Evolutionary conservation across 805 yeast species (phyloP).

Genomic region (Zygotorulaspora sp.): DNA sequence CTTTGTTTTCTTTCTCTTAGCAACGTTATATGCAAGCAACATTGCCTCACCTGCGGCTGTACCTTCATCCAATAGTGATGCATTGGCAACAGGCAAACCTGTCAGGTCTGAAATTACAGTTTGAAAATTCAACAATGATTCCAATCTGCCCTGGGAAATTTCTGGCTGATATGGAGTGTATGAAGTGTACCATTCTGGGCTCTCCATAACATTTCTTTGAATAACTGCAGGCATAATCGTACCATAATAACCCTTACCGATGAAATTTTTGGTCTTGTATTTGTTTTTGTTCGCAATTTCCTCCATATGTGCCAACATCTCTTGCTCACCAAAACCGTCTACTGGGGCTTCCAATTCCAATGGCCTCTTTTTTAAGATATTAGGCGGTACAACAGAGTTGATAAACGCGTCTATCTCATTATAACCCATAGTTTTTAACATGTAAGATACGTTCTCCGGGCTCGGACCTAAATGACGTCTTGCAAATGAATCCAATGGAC

Average conservation of each 20-base stretch:
- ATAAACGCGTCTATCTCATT: conserved; percentile 67
- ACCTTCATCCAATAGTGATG: conserved; percentile 92
- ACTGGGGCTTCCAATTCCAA: conserved; percentile 58
- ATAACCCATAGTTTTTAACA: conserved; percentile 66
- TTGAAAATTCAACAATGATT: conserved; percentile 84
- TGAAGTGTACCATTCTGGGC: conserved; percentile 98
- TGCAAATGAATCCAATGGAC: conserved; percentile 72
- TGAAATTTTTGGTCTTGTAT: conserved; percentile 59
- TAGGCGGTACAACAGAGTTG: conserved; percentile 67
- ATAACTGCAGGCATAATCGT: conserved; percentile 87
- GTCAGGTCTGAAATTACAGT: conserved; percentile 88
- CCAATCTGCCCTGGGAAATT: conserved; percentile 93
- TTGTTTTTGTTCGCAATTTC: conserved; percentile 72
- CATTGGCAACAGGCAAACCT: conserved; percentile 91
- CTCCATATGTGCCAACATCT: conserved; percentile 65
- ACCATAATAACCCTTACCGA: conserved; percentile 94
- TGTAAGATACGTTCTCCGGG: conserved; percentile 53
- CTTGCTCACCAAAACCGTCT: conserved; percentile 74
- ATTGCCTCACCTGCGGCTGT: conserved; percentile 98
- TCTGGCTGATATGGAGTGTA: conserved; percentile 99
- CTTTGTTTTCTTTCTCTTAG: conserved; percentile 59
- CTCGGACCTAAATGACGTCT: conserved; percentile 89
- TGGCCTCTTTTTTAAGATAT: conserved; percentile 64
- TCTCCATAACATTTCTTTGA: conserved; percentile 85
- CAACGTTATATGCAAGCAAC: conserved; percentile 68